A percentile compares a stretch with the other conserved stretches of the same genome.
phyloP scores from a whole-genome alignment of 1,284 basidiomycete species.

The Heterobasidion irregulare region DNA sequence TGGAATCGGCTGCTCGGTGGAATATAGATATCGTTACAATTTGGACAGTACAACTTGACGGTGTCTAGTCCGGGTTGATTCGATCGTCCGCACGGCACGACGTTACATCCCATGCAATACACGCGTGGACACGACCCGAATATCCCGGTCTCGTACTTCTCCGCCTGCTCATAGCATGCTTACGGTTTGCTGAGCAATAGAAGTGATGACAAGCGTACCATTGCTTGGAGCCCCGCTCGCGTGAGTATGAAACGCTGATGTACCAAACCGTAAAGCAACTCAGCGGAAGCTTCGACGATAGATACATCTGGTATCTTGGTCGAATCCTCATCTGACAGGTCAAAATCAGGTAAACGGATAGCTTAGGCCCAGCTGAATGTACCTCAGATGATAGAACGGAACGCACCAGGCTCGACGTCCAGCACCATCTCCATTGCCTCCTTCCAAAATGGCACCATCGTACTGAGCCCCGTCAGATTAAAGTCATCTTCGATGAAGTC shows the following conservation, averaged over 20 bases:
- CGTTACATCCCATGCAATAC: conserved; percentile 84
- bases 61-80: conserved; percentile 98
- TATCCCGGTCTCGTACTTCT: conserved; percentile 90
- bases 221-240: conserved; percentile 86
- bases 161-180: conserved; percentile 47
- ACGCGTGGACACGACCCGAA: conserved; percentile 97
- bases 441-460: conserved; percentile 98
- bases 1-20: conserved; percentile 95
- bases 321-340: conserved; percentile 76
- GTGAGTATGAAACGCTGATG: conserved; percentile 98
- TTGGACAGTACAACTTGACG: conserved; percentile 97
- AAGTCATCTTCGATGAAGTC: conserved; percentile 99
- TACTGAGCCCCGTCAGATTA: conserved; percentile 93
- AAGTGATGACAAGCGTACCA: conserved; percentile 52
- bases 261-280: conserved; percentile 94
- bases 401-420: conserved; percentile 94
- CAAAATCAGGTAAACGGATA: neutral
- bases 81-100: conserved; percentile 92
- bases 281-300: conserved; percentile 96
- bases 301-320: conserved; percentile 91
- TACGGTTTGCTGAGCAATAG: conserved; percentile 10
- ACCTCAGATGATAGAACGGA: conserved; percentile 1
- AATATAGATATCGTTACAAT: conserved; percentile 95
- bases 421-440: conserved; percentile 99
- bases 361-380: neutral